Evolutionary conservation across 176 grass and related monocot species (phyloP).

Genomic region (Triticum turgidum): DNA sequence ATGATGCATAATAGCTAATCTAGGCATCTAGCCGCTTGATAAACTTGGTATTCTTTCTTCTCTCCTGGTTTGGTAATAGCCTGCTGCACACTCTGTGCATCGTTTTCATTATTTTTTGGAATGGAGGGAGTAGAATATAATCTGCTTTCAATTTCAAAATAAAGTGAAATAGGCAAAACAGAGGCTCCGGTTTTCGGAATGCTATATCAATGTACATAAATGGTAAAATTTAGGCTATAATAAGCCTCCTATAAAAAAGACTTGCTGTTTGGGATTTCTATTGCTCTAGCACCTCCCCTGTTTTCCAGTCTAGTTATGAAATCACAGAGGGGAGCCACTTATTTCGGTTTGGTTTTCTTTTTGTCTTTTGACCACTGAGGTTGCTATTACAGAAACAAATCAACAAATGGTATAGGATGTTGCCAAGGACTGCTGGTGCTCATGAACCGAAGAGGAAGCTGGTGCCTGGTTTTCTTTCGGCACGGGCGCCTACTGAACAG

Average conservation of each 20-base stretch:
- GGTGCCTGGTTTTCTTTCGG: conserved; percentile 21
- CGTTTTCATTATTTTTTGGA: no score
- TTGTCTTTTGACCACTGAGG: neutral
- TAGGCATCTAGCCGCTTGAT: no score
- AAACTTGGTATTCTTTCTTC: no score
- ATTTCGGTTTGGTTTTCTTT: neutral
- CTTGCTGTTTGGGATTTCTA: neutral
- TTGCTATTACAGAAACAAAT: conserved; percentile 47
- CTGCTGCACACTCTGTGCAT: no score
- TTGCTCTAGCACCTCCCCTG: conserved; percentile 20
- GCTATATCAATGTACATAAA: conserved; percentile 25
- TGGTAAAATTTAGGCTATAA: conserved; percentile 18
- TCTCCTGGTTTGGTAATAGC: no score
- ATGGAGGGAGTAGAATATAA: no score
- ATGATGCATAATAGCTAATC: no score
- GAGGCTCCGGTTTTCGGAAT: neutral
- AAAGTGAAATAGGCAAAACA: neutral
- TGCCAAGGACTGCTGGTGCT: neutral
- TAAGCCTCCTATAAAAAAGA: conserved; percentile 20
- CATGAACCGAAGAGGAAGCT: conserved; percentile 23
- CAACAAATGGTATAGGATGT: conserved; percentile 36
- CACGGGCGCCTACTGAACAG: conserved; percentile 39
- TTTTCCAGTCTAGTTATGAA: neutral
- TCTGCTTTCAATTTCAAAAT: no score
- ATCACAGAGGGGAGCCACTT: neutral